phyloP scores from a whole-genome alignment of 192 early-diverging fungal species.

The Lobosporangium transversale region DNA sequence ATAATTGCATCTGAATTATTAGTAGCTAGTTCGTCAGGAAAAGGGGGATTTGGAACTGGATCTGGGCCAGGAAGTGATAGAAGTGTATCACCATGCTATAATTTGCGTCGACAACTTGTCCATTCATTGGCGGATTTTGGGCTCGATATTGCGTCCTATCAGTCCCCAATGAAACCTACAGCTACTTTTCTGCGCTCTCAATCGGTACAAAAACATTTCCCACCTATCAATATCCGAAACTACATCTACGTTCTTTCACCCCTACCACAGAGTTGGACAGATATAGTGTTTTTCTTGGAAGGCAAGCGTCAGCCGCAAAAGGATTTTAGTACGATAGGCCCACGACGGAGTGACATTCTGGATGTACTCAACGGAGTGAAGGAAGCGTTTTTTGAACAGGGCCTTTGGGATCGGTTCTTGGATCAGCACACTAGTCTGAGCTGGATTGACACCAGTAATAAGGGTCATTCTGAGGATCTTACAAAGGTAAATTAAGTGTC shows the following conservation, averaged over 20 bases:
- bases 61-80: neutral
- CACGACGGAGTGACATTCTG: slow-evolving; percentile 24
- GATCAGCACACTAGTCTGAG: slow-evolving; percentile 38
- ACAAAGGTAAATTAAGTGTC: slow-evolving; percentile 4
- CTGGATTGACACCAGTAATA: slow-evolving; percentile 37
- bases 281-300: slow-evolving; percentile 21
- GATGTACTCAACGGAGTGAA: slow-evolving; percentile 32
- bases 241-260: slow-evolving; percentile 45
- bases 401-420: slow-evolving; percentile 45
- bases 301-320: slow-evolving; percentile 8
- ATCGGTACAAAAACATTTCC: slow-evolving; percentile 44
- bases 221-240: slow-evolving; percentile 29
- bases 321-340: neutral
- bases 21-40: neutral
- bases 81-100: slow-evolving; percentile 24
- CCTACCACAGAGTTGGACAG: slow-evolving; percentile 27
- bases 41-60: neutral
- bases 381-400: slow-evolving; percentile 30
- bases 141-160: slow-evolving; percentile 35
- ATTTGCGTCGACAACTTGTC: slow-evolving; percentile 23
- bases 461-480: neutral
- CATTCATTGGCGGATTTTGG: slow-evolving; percentile 47
- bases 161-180: slow-evolving; percentile 33
- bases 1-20: slow-evolving; percentile 7
- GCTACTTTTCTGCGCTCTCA: slow-evolving; percentile 20